phyloP scores from a whole-genome alignment of 371 early-diverging fungal species.

The Apophysomyces variabilis region DNA sequence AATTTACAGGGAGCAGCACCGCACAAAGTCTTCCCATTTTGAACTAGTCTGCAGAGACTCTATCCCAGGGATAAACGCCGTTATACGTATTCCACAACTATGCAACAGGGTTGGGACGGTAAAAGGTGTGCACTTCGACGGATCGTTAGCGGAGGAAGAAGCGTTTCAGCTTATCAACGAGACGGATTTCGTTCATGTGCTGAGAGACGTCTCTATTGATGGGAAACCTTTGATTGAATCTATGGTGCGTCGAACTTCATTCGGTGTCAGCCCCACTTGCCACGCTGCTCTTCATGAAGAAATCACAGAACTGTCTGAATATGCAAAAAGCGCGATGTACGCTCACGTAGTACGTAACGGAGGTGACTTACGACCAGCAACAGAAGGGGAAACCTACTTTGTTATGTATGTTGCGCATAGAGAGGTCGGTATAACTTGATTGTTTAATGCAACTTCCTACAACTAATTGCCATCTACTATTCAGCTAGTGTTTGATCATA shows the following conservation, averaged over 20 bases:
- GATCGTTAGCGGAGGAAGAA: background rate
- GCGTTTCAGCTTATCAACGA: background rate
- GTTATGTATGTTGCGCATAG: background rate
- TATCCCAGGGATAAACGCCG: background rate
- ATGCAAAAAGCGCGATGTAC: background rate
- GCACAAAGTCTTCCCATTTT: too few relatives aligned
- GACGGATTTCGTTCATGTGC: background rate
- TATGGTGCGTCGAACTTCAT: background rate
- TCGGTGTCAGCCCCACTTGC: background rate
- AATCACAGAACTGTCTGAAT: background rate
- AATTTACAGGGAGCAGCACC: background rate
- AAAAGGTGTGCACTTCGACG: background rate
- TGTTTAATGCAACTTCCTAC: too few relatives aligned
- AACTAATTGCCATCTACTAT: background rate
- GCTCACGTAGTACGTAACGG: background rate
- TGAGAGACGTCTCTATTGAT: background rate
- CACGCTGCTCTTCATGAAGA: background rate
- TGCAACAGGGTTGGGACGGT: background rate
- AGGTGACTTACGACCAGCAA: background rate
- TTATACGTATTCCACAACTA: background rate
- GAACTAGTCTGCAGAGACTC: background rate
- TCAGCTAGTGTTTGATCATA: background rate
- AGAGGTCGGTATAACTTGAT: background rate
- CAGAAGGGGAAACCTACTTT: background rate
- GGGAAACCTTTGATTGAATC: background rate